Evolutionary conservation across 305 asterid genomes (phyloP), one percentile per base, ranked within the genome.

Genomic region (Striga hermonthica): DNA sequence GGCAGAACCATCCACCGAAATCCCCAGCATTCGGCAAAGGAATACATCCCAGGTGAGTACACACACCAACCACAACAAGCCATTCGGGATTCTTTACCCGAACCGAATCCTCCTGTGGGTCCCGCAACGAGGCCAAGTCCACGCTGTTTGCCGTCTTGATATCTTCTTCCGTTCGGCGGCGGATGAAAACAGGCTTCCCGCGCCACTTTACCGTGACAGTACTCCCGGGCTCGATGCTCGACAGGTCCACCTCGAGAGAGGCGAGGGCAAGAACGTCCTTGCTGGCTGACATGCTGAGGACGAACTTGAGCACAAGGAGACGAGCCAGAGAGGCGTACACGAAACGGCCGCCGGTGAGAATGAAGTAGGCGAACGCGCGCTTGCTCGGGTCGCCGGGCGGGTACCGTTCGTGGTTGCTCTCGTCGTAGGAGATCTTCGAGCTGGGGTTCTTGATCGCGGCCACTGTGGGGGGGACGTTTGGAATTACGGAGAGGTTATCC

Each of bases 161-260:
- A 64, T 89, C 91, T 7, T 86, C 90, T 9, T 82, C 91, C 36
- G 96, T 88, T 45, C 96, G 80, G 43, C 76, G 94, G 74, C 91
- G 80, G 49, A 88, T 86, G 79, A 86, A 88, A 68, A 88, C 95
- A 0, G 96, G 96, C 80, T 88, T 88, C 45, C 96, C 96, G 57
- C 95, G 93, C 96, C 96, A 86, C 85, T 86, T 86, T 57, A 88
- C 95, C 1, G 94, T 88, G 8, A 88, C 95, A n/a, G 94, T 86
- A 31, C 85, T 61, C 71, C 96, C 96, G 3, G 90, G 87, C 70
- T 84, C 96, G 53, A 88, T 88, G 81, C 83, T 84, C 15, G 95
- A 84, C 4, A 88, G 82, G 60, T 88, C 95, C 16, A 86, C 95
- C 83, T 88, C 95, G 12, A 88, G 78, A 62, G 96, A 86, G 11